A percentile compares a stretch with the other conserved stretches of the same genome.
Evolutionary conservation across 345 rosid genomes (phyloP).

Genomic region (Microcos paniculata): DNA sequence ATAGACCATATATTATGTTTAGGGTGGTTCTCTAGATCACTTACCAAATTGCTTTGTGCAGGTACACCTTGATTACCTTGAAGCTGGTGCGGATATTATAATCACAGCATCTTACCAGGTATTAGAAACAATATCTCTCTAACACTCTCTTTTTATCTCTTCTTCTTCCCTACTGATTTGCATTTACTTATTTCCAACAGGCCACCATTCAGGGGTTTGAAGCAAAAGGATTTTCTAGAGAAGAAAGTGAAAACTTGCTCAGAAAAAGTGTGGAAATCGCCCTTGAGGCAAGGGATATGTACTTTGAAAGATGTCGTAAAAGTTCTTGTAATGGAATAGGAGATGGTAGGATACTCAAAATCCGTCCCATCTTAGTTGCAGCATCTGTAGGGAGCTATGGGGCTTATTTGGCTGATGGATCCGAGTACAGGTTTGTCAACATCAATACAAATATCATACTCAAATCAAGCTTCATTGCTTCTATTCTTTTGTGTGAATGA

Average conservation of each 20-base stretch:
- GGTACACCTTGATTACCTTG: slow-evolving; percentile 84
- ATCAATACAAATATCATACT: background rate
- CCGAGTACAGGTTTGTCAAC: slow-evolving; percentile 66
- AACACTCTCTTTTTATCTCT: background rate
- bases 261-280: slow-evolving; percentile 70
- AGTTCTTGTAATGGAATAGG: slow-evolving; percentile 21
- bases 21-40: slow-evolving; percentile 7
- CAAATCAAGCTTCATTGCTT: background rate
- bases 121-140: slow-evolving; percentile 2
- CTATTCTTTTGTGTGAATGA: background rate
- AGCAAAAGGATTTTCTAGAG: slow-evolving; percentile 62
- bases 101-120: slow-evolving; percentile 79
- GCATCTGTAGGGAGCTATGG: slow-evolving; percentile 91
- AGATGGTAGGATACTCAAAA: slow-evolving; percentile 41
- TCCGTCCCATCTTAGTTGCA: slow-evolving; percentile 61
- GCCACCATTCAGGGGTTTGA: slow-evolving; percentile 82
- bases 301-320: slow-evolving; percentile 43
- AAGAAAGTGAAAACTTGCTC: slow-evolving; percentile 59
- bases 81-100: slow-evolving; percentile 86
- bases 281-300: slow-evolving; percentile 57
- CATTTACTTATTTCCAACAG: slow-evolving; percentile 31
- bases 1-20: slow-evolving; percentile 4
- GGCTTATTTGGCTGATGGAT: slow-evolving; percentile 87
- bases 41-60: slow-evolving; percentile 31
- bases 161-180: slow-evolving; percentile 9